A percentile compares a stretch with the other conserved stretches of the same genome.
Evolutionary conservation across 2,329 filamentous ascomycete genomes (phyloP).

Genomic region (Claviceps sp.): DNA sequence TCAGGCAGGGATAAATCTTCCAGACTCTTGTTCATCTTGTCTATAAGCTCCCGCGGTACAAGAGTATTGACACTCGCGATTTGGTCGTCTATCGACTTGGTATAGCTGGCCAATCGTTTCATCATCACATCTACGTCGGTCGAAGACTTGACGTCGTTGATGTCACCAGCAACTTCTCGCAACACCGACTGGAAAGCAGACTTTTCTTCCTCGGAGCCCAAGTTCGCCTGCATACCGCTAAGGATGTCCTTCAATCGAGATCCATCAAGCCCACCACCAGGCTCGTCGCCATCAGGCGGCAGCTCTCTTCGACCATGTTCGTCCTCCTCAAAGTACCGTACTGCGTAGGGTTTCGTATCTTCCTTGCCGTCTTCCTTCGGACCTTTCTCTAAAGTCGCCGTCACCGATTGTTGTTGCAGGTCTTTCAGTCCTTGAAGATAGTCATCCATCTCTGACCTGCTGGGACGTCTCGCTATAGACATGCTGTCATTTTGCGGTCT

Average conservation of each 20-base stretch:
- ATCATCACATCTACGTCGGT: constrained; percentile 23
- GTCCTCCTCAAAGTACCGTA: constrained; percentile 37
- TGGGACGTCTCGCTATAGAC: constrained; percentile 13
- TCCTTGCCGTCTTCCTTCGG: constrained; percentile 8
- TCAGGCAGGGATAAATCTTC: constrained; percentile 12
- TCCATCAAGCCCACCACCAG: constrained; percentile 23
- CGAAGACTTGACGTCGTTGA: constrained; percentile 18
- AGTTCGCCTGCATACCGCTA: constrained; percentile 23
- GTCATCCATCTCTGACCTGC: constrained; percentile 13
- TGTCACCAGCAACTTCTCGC: constrained; percentile 16
- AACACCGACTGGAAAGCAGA: constrained; percentile 23
- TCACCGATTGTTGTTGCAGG: constrained; percentile 9
- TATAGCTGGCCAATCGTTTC: constrained; percentile 21
- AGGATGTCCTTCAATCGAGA: constrained; percentile 24
- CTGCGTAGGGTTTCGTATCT: constrained; percentile 14
- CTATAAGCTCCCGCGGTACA: constrained; percentile 19
- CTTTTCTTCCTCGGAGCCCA: constrained; percentile 21
- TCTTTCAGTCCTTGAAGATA: constrained; percentile 17
- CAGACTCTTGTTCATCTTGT: constrained; percentile 19
- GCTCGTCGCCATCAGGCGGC: constrained; percentile 20
- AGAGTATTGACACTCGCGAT: constrained; percentile 17
- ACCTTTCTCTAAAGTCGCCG: constrained; percentile 1
- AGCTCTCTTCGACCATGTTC: constrained; percentile 24
- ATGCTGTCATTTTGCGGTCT: constrained; percentile 5
- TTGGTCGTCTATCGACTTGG: constrained; percentile 21